Evolutionary conservation across 345 rosid species (phyloP), one percentile per base, ranked within the genome.

Genomic region (Populus alba): DNA sequence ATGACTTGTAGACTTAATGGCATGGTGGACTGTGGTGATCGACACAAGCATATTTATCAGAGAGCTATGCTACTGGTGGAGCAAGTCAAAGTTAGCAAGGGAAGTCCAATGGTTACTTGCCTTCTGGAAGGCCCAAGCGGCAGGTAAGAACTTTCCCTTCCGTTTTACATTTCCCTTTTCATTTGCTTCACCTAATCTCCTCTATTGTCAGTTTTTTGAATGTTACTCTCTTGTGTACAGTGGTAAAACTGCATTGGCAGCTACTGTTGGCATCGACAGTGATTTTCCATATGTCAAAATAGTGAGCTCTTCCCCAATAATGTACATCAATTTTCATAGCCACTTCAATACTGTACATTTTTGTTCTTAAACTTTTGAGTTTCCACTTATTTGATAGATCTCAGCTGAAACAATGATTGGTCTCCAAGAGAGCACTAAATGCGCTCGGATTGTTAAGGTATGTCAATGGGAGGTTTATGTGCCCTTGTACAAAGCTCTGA

Each of bases 211-310:
- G 45, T 75, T 77, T 70, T 65, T 76, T 81, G 65, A 67, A 73
- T 62, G 77, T 45, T 68, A 70, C 75, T 41, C 47, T 73, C 72
- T 77, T 81, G 83, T 81, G 83, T 68, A 72, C 92, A 94, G 99
- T 88, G 99, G 99, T 81, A 97, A 97, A 90, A 88, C 98, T 80
- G 98, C 99, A 12, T 43, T 97, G 85, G 98, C 98, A 62, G 98
- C 98, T 59, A 97, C 98, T 61, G 90, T 89, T 82, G 99, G 99
- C 75, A 91, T 92, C 68, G 93, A 91, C 79, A 97, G 98, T 82
- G 97, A 94, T 83, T 94, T 94, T 76, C 98, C 99, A 43, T 97
- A 91, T 82, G 99, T 97, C 74, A 94, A 97, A 91, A 94, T 94
- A 71, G 98, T 97, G 89, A 88, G 98, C 74, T 81, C 78, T 71